Conservation (phyloP, 1,284 basidiomycete genomes). For the Entoloma clypeatum region DNA sequence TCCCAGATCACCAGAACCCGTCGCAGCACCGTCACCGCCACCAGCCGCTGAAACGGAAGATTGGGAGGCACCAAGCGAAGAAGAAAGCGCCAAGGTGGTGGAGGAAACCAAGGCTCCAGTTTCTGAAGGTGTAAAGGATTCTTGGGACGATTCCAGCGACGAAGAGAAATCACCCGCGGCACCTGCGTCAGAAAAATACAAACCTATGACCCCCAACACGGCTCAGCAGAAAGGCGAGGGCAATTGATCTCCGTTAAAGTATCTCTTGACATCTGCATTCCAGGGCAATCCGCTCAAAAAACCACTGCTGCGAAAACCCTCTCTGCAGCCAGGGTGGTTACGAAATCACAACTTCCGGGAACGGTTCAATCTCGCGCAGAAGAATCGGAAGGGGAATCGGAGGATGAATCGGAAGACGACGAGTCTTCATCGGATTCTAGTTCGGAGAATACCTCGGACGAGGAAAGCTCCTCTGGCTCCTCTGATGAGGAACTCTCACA, state of each 20-base stretch:
- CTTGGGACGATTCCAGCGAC: slow-evolving; percentile 84
- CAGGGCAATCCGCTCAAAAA: slow-evolving; percentile 12
- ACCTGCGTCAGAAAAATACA: slow-evolving; percentile 20
- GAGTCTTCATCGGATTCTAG: slow-evolving; percentile 34
- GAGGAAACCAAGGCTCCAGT: slow-evolving; percentile 19
- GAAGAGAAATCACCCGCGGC: slow-evolving; percentile 29
- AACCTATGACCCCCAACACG: slow-evolving; percentile 10
- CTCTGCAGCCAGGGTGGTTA: slow-evolving; percentile 11
- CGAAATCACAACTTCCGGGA: no score
- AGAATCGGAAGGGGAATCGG: slow-evolving; percentile 29
- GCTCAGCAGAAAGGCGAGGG: slow-evolving; percentile 10
- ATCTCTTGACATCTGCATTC: not conserved
- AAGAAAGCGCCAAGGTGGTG: slow-evolving; percentile 34
- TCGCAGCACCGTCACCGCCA: slow-evolving; percentile 31
- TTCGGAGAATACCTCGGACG: slow-evolving; percentile 45
- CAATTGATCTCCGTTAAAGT: not conserved
- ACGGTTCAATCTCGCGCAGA: no score
- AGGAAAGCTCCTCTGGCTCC: slow-evolving; percentile 41
- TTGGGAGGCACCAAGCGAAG: slow-evolving; percentile 77
- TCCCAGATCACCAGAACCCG: slow-evolving; percentile 48
- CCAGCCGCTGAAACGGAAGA: slow-evolving; percentile 48
- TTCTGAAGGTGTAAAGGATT: slow-evolving; percentile 57
- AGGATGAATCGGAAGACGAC: slow-evolving; percentile 41
- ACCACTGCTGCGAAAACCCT: slow-evolving; percentile 18
- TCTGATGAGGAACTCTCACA: slow-evolving; percentile 64